Conservation (phyloP, 2,329 filamentous ascomycete genomes). For the Phaeophleospora eucalypticola region DNA sequence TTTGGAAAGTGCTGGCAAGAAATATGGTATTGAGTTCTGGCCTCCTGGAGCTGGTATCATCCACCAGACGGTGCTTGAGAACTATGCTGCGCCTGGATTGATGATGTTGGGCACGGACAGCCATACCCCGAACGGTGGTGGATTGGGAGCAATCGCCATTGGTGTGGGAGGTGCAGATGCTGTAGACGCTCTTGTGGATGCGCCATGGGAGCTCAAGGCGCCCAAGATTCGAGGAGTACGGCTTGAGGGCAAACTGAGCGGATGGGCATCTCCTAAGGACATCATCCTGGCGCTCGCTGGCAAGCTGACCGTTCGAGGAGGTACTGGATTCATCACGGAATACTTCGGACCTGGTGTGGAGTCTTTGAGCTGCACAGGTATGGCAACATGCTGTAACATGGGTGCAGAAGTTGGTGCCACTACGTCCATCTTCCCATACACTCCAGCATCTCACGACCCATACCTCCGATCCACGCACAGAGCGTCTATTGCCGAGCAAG, state of each 20-base stretch:
- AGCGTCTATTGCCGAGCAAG: conserved; percentile 63
- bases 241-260: conserved; percentile 75
- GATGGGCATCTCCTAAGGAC: conserved; percentile 94
- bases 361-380: conserved; percentile 83
- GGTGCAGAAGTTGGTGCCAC: conserved; percentile 85
- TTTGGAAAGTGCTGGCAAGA: conserved; percentile 83
- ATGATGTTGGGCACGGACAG: conserved; percentile 99
- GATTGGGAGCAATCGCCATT: conserved; percentile 87
- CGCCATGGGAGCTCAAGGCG: conserved; percentile 95
- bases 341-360: conserved; percentile 73
- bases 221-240: conserved; percentile 84
- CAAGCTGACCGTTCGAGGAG: conserved; percentile 79
- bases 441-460: conserved; percentile 67
- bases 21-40: conserved; percentile 95
- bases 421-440: conserved; percentile 92
- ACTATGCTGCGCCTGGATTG: conserved; percentile 91
- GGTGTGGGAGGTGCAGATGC: conserved; percentile 96
- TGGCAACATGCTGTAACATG: conserved; percentile 81
- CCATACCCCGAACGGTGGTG: conserved; percentile 96
- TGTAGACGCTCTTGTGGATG: conserved; percentile 91
- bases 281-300: conserved; percentile 88
- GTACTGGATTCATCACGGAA: conserved; percentile 91
- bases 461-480: conserved; percentile 85
- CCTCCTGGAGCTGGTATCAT: conserved; percentile 91
- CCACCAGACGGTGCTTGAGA: conserved; percentile 95